phyloP scores from a whole-genome alignment of 495 filamentous ascomycete species.

The Durotheca rogersii region DNA sequence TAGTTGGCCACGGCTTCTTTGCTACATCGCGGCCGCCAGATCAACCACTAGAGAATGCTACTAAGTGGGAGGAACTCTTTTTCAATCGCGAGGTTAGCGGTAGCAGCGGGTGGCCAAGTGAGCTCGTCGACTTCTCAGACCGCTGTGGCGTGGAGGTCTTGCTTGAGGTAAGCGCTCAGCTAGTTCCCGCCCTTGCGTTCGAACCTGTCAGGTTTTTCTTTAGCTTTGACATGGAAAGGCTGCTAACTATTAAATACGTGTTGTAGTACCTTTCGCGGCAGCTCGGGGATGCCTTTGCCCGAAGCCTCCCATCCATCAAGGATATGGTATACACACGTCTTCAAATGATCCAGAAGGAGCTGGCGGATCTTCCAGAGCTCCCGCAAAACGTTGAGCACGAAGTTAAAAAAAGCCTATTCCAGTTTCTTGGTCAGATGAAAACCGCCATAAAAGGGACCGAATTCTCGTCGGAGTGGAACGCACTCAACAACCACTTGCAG shows the following conservation, averaged over 20 bases:
- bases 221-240: background rate
- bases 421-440: slow-evolving; percentile 45
- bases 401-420: slow-evolving; percentile 44
- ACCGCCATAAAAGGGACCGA: slow-evolving; percentile 32
- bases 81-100: slow-evolving; percentile 46
- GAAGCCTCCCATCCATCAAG: slow-evolving; percentile 58
- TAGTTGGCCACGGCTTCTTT: slow-evolving; percentile 64
- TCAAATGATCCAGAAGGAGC: slow-evolving; percentile 45
- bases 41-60: slow-evolving; percentile 53
- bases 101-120: slow-evolving; percentile 42
- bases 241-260: slow-evolving; percentile 7
- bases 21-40: slow-evolving; percentile 54
- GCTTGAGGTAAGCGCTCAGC: slow-evolving; percentile 45
- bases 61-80: slow-evolving; percentile 59
- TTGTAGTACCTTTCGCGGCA: slow-evolving; percentile 31
- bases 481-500: slow-evolving; percentile 40
- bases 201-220: background rate
- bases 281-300: slow-evolving; percentile 29
- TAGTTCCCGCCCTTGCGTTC: background rate
- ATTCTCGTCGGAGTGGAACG: slow-evolving; percentile 36
- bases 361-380: slow-evolving; percentile 57
- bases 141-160: slow-evolving; percentile 59
- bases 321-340: slow-evolving; percentile 56
- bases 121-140: slow-evolving; percentile 48
- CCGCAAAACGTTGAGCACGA: slow-evolving; percentile 52